A percentile compares a stretch with the other conserved stretches of the same genome.
phyloP scores from a whole-genome alignment of 257 asterid genomes.

The Solanum acaule region DNA sequence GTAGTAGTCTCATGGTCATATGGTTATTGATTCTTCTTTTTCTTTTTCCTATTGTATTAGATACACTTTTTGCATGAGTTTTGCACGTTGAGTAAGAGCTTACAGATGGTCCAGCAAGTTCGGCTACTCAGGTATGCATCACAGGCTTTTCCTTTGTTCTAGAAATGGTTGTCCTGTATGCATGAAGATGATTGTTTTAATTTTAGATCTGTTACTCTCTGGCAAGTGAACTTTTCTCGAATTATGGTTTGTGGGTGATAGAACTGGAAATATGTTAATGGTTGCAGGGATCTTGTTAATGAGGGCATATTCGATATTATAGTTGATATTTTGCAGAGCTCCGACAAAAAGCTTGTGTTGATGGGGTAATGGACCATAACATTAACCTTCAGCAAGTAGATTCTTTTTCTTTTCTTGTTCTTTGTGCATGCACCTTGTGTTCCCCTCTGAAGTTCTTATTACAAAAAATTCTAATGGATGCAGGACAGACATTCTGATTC shows the following conservation, averaged over 20 bases:
- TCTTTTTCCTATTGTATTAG: constrained; percentile 17
- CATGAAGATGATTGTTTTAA: not conserved
- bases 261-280: constrained; percentile 3
- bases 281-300: constrained; percentile 76
- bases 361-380: constrained; percentile 57
- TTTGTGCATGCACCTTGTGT: not conserved
- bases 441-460: constrained; percentile 7
- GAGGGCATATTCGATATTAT: constrained; percentile 85
- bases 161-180: not conserved
- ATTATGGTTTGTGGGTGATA: not conserved
- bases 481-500: constrained; percentile 95
- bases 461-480: constrained; percentile 34
- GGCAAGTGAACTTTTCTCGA: not conserved
- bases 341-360: constrained; percentile 75
- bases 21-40: not conserved
- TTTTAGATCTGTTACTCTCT: not conserved
- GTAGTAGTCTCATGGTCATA: not conserved
- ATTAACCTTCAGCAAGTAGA: not conserved
- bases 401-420: not conserved
- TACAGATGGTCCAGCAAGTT: constrained; percentile 90
- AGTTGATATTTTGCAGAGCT: constrained; percentile 62
- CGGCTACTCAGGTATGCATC: constrained; percentile 62
- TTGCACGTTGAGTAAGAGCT: constrained; percentile 82
- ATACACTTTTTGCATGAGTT: constrained; percentile 86
- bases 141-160: not conserved